Base-by-base conservation (phyloP, 331 rosid species). In the Cucumis variabilis region DNA sequence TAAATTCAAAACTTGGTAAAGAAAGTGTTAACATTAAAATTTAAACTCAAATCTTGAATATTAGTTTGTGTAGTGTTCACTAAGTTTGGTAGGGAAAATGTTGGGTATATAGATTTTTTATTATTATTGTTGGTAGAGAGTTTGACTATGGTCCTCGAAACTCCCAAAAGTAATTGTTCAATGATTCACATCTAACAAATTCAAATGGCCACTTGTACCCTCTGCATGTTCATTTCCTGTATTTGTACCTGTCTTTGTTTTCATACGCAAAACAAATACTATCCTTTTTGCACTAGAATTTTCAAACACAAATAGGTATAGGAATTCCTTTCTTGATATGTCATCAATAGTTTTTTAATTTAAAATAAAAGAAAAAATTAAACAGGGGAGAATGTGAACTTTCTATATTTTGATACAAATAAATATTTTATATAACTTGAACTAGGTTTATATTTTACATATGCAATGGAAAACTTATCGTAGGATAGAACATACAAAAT, bases 201-300 rank as follows among this genome's bases (percentile, higher is more conserved):
- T 72, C 78, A 33, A 72, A 72, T 74, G 25, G 82, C 82, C 82
- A 76, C 82, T n/a, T 76, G 82, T 48, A 76, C 82, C 0, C 82
- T 76, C 12, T 76, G 82, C 82, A 76, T 76, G 82, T 46, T 44
- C 60, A 76, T 76, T 30, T 73, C 15, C 13, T 69, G 74, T 69
- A 69, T 69, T 27, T 19, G 20, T 72, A 33, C 25, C 50, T 63
- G 0, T 8, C 76, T 30, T 21, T 63, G 24, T 17, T 71, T 17
- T 30, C 6, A 11, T 27, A 70, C 4, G 0, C 75, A 25, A 27
- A 27, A 19, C 20, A 71, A 15, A 30, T 71, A 71, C 76, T 41
- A 68, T 70, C 1, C 75, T 15, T 70, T 28, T 70, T 70, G 15
- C 44, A 15, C 23, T 70, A 70, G 2, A 70, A 15, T 1, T 70